These are phyloP conservation scores for Cladosporium sp. DNA, from an alignment of 2,329 filamentous ascomycete genomes.

Conservation along the genomic window DNA sequence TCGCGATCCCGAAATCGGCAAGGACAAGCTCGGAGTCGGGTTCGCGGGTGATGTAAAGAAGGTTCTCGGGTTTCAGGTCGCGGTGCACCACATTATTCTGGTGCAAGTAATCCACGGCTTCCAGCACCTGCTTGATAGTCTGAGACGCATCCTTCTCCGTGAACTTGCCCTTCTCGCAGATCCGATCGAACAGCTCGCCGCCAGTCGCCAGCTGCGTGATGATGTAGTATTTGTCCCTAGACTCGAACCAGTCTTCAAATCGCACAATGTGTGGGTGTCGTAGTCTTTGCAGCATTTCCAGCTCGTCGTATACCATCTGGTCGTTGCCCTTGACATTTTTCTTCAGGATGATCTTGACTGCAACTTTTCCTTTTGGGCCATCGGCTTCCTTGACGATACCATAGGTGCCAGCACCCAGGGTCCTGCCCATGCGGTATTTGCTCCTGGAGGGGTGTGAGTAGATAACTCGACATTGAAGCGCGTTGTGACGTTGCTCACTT, in stretches of 20 bases:
- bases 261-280: conserved; percentile 93
- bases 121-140: conserved; percentile 90
- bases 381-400: conserved; percentile 96
- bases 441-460: conserved; percentile 48
- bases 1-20: conserved; percentile 97
- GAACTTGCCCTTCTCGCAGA: conserved; percentile 96
- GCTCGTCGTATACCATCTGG: conserved; percentile 96
- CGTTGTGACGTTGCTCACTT: conserved; percentile 55
- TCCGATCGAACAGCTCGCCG: conserved; percentile 94
- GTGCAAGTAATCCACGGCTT: conserved; percentile 91
- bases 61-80: conserved; percentile 97
- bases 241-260: conserved; percentile 99
- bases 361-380: conserved; percentile 76
- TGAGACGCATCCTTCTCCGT: conserved; percentile 96
- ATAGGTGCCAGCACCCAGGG: conserved; percentile 93
- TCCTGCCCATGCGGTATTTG: conserved; percentile 87
- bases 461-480: conserved; percentile 19
- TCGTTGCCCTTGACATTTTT: conserved; percentile 99
- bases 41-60: conserved; percentile 81
- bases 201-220: conserved; percentile 94
- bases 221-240: conserved; percentile 99
- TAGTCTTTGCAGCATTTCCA: conserved; percentile 85
- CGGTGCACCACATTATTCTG: conserved; percentile 91
- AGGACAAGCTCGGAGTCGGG: conserved; percentile 79
- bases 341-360: conserved; percentile 98